These are phyloP conservation scores for Spathaspora arborariae DNA, from an alignment of 805 yeast species.

Conservation along the genomic window DNA sequence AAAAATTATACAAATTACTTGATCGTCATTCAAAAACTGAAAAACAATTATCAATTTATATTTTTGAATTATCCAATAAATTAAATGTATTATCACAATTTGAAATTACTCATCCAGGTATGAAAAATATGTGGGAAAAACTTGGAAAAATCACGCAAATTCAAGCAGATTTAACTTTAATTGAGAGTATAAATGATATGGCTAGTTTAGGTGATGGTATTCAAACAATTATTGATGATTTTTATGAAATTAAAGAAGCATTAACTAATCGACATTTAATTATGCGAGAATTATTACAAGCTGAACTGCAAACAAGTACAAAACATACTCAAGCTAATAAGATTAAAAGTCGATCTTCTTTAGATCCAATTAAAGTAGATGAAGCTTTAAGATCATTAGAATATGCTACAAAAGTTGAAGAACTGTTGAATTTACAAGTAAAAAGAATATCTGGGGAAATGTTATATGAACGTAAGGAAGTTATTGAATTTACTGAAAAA, in stretches of 20 bases:
- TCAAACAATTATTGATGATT: constrained; percentile 61
- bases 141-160: constrained; percentile 64
- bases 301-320: constrained; percentile 68
- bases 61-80: constrained; percentile 46
- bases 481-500: constrained; percentile 54
- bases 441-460: constrained; percentile 82
- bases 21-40: constrained; percentile 58
- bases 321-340: constrained; percentile 71
- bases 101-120: constrained; percentile 57
- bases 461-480: constrained; percentile 65
- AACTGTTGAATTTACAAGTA: constrained; percentile 70
- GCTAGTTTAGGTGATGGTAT: constrained; percentile 78
- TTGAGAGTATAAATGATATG: constrained; percentile 66
- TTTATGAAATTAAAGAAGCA: constrained; percentile 87
- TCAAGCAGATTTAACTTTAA: constrained; percentile 72
- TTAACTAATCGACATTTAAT: constrained; percentile 87
- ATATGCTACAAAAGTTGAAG: constrained; percentile 72
- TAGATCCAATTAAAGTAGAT: constrained; percentile 85
- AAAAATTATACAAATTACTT: constrained; percentile 47
- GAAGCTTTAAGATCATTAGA: constrained; percentile 82
- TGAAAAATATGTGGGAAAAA: constrained; percentile 75
- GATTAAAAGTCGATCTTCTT: constrained; percentile 65
- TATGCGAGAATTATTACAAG: constrained; percentile 82
- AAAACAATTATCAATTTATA: constrained; percentile 45
- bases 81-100: constrained; percentile 37